Conservation (phyloP, 2,329 filamentous ascomycete genomes). For the Alternaria metachromatica region DNA sequence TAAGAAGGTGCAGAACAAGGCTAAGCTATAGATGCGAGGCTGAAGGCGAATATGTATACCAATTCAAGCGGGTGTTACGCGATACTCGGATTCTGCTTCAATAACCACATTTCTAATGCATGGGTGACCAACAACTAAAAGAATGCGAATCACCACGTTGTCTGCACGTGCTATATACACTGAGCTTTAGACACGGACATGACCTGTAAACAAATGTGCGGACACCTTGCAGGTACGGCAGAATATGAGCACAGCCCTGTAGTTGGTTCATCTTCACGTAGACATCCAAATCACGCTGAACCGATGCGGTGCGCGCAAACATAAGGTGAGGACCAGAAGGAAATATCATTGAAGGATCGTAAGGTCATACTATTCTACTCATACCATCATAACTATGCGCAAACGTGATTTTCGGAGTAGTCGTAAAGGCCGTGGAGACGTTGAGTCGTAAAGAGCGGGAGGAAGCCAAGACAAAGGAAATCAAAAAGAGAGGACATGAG, state of each 20-base stretch:
- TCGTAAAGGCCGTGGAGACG: background rate
- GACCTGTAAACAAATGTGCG: background rate
- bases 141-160: background rate
- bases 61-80: background rate
- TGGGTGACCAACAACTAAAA: fast-evolving
- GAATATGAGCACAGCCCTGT: background rate
- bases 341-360: background rate
- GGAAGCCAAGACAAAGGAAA: background rate
- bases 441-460: background rate
- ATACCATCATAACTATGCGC: background rate
- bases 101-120: background rate
- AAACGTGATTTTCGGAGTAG: background rate
- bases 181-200: background rate
- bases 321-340: background rate
- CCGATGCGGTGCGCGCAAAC: background rate
- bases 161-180: background rate
- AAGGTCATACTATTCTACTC: background rate
- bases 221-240: background rate
- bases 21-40: conserved; percentile 43
- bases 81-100: too few species aligned
- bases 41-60: background rate
- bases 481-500: background rate
- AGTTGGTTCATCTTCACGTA: background rate
- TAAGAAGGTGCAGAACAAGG: conserved; percentile 46
- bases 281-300: background rate